Base-by-base conservation (phyloP, 192 early-diverging fungal genomes). In the Dimargaris verticillata region DNA sequence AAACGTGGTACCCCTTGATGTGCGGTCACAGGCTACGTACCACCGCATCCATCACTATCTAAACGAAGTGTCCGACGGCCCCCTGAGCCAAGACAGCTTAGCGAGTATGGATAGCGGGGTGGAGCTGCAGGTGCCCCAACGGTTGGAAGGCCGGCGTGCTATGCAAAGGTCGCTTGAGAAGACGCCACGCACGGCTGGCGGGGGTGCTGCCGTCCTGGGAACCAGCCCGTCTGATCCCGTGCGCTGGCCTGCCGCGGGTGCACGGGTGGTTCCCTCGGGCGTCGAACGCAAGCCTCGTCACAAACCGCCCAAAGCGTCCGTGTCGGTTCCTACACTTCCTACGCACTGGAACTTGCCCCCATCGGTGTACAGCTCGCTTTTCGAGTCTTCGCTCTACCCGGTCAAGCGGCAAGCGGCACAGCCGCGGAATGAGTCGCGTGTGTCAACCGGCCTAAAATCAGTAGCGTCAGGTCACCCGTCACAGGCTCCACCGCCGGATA, bases 21-120 rank as follows among this genome's bases (percentile, higher is more conserved):
- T 55, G 9, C 53, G 28, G 53, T 25, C 53, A 18, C 53, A 17
- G 53, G 53, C 53, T 11, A 38, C 33, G 28, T 55, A 29, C 28
- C n/a, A 38, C 33, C 53, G 53, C 18, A 38, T 55, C 33, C 53
- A 55, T n/a, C 53, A 55, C 17, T 55, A 55, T 38, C 17, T 28
- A 1, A 55, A 55, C 33, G 53, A 55, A 11, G n/a, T 26, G 11
- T 55, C 53, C 12, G 53, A 55, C 26, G 53, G 53, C 7, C 53
- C 53, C 13, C 28, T 38, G 33, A 7, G 33, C 33, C 33, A 38
- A 38, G 33, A n/a, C 28, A 55, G 53, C 28, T 55, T 55, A 7
- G 28, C 22, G 9, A 55, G 53, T 28, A 18, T 55, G 17, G 53
- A 55, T 38, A 55, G 53, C 53, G 28, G 53, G 6, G 18, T 55